These are phyloP conservation scores for Crithidia thermophila DNA, from an alignment of 208 protist genomes.

Conservation along the genomic window DNA sequence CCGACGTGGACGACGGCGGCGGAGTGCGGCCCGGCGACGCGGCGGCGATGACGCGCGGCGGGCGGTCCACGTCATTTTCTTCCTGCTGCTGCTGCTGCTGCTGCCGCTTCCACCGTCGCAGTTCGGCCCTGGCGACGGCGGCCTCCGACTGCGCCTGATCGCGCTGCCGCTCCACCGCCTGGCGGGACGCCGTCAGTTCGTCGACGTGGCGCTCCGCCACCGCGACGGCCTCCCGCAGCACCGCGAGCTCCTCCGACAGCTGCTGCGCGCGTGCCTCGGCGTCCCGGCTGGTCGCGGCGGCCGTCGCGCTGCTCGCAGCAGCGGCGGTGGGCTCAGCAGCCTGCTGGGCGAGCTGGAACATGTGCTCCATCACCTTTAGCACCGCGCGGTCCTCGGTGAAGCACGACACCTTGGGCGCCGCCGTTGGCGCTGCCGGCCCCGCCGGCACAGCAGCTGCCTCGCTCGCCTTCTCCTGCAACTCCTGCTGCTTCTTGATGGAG, in stretches of 20 bases:
- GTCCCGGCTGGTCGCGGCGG: neutral
- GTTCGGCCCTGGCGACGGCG: slow-evolving; percentile 65
- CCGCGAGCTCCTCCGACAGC: slow-evolving; percentile 42
- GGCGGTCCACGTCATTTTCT: neutral
- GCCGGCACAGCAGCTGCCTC: neutral
- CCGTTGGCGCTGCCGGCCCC: slow-evolving; percentile 10
- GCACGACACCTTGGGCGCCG: slow-evolving; percentile 40
- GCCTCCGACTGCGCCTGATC: slow-evolving; percentile 81
- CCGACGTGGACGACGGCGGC: slow-evolving; percentile 9
- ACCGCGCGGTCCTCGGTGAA: slow-evolving; percentile 52
- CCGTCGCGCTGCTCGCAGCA: neutral
- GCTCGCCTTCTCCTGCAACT: slow-evolving; percentile 7
- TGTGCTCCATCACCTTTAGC: slow-evolving; percentile 72
- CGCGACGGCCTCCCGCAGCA: slow-evolving; percentile 49
- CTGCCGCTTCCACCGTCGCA: slow-evolving; percentile 63
- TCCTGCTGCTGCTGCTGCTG: slow-evolving; percentile 20
- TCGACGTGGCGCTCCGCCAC: slow-evolving; percentile 49
- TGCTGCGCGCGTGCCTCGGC: slow-evolving; percentile 5
- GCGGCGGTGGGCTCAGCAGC: slow-evolving; percentile 10
- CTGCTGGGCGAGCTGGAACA: slow-evolving; percentile 67
- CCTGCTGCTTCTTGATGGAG: slow-evolving; percentile 26
- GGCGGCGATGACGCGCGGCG: neutral
- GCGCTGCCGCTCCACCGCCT: slow-evolving; percentile 47
- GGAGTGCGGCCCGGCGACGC: neutral
- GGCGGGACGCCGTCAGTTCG: slow-evolving; percentile 23